A percentile compares a stretch with the other conserved stretches of the same genome.
phyloP scores from a whole-genome alignment of 2,329 filamentous ascomycete genomes.

The Monosporascus sp. region DNA sequence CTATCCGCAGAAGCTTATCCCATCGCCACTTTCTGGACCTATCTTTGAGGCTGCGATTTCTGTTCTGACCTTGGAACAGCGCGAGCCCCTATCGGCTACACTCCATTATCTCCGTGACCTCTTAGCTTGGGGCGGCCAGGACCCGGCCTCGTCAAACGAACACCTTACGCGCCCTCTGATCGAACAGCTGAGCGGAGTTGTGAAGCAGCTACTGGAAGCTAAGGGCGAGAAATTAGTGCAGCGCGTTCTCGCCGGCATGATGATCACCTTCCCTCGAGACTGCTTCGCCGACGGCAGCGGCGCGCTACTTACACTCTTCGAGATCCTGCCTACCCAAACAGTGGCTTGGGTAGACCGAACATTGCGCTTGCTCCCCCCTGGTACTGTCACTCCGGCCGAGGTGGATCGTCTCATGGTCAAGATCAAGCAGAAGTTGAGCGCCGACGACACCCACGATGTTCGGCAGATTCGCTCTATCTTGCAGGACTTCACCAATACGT shows the following conservation, averaged over 20 bases:
- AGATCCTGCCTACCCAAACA: slow-evolving; percentile 75
- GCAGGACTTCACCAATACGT: slow-evolving; percentile 95
- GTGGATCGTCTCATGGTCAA: slow-evolving; percentile 74
- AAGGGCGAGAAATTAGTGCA: slow-evolving; percentile 79
- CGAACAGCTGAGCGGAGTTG: slow-evolving; percentile 63
- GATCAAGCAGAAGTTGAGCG: slow-evolving; percentile 71
- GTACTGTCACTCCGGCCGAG: slow-evolving; percentile 74
- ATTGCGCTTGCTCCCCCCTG: slow-evolving; percentile 74
- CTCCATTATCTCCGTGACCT: slow-evolving; percentile 91
- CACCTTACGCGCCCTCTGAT: slow-evolving; percentile 53
- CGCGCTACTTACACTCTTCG: slow-evolving; percentile 83
- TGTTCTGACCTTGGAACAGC: slow-evolving; percentile 81
- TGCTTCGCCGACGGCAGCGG: slow-evolving; percentile 93
- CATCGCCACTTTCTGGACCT: slow-evolving; percentile 70
- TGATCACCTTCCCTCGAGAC: slow-evolving; percentile 96
- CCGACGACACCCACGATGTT: slow-evolving; percentile 53
- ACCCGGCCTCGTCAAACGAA: slow-evolving; percentile 56
- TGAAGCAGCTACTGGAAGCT: slow-evolving; percentile 63
- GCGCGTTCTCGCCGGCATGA: slow-evolving; percentile 92
- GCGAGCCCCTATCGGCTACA: slow-evolving; percentile 84
- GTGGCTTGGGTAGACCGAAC: slow-evolving; percentile 79
- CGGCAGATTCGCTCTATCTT: slow-evolving; percentile 78
- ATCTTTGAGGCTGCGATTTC: slow-evolving; percentile 86
- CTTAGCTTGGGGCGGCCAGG: slow-evolving; percentile 78
- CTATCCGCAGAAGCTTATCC: slow-evolving; percentile 79